phyloP scores from a whole-genome alignment of 306 rosid species.

The Fagus sylvatica region DNA sequence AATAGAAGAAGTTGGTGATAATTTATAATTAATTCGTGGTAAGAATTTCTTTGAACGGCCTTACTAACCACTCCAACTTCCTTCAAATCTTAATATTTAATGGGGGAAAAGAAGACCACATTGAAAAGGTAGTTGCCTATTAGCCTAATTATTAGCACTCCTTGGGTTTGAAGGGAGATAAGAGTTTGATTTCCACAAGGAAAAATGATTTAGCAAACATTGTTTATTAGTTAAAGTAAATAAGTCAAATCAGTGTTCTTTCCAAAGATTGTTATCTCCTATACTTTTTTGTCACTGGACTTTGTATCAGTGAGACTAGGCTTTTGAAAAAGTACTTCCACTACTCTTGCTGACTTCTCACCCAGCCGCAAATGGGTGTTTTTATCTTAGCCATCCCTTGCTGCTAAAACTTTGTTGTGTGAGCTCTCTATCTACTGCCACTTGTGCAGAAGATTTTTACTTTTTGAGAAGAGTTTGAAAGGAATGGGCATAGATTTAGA shows the following conservation, averaged over 20 bases:
- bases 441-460: neutral
- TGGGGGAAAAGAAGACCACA: neutral
- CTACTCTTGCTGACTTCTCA: neutral
- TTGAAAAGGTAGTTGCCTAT: neutral
- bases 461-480: conserved; percentile 20
- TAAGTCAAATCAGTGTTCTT: neutral
- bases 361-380: conserved; percentile 27
- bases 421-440: conserved; percentile 24
- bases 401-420: conserved; percentile 18
- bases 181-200: neutral
- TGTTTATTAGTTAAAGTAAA: neutral
- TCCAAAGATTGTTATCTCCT: neutral
- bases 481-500: conserved; percentile 40
- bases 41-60: neutral
- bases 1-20: conserved; percentile 5
- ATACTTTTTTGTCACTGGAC: neutral
- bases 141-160: neutral
- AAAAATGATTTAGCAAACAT: neutral
- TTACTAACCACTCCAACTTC: conserved; percentile 38
- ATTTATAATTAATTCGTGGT: neutral
- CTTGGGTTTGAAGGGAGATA: neutral
- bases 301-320: neutral
- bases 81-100: neutral
- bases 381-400: conserved; percentile 33
- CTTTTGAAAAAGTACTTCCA: neutral